Evolutionary conservation across 805 yeast genomes (phyloP).

Genomic region (Ogataea pilisensis): DNA sequence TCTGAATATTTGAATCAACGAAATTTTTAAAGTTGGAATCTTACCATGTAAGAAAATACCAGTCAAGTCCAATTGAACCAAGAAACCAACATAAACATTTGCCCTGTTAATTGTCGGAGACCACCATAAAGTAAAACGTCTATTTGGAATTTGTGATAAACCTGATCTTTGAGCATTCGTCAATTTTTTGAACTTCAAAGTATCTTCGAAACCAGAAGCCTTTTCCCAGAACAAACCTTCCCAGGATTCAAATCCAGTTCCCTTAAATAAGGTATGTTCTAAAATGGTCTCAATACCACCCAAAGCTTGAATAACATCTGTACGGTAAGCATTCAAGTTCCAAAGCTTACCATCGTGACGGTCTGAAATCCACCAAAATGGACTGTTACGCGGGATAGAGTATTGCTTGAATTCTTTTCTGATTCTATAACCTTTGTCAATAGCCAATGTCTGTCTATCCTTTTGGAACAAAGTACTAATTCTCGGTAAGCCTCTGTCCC

Average conservation of each 20-base stretch:
- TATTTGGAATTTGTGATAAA: constrained; percentile 92
- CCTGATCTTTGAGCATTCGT: constrained; percentile 98
- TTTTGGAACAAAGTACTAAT: constrained; percentile 92
- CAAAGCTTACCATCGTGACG: constrained; percentile 95
- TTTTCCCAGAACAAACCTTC: constrained; percentile 99
- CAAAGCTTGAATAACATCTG: constrained; percentile 93
- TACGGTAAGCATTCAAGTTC: constrained; percentile 88
- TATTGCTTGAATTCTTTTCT: constrained; percentile 76
- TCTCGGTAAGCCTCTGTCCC: constrained; percentile 98
- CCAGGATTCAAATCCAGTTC: constrained; percentile 97
- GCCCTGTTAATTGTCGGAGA: constrained; percentile 98
- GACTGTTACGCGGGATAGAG: constrained; percentile 67
- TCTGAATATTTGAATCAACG: constrained; percentile 91
- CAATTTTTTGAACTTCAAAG: constrained; percentile 87
- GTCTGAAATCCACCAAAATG: constrained; percentile 95
- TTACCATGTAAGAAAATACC: constrained; percentile 97
- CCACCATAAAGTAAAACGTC: constrained; percentile 99
- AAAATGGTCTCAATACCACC: constrained; percentile 97
- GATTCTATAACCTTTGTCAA: constrained; percentile 88
- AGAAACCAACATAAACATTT: constrained; percentile 94
- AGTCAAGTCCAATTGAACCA: constrained; percentile 92
- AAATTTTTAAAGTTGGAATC: constrained; percentile 93
- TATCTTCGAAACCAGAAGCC: constrained; percentile 95
- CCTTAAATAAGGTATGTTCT: constrained; percentile 92
- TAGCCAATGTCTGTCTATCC: constrained; percentile 90